These are phyloP conservation scores for Gonapodya prolifera DNA, from an alignment of 192 early-diverging fungal genomes.

Conservation along the genomic window DNA sequence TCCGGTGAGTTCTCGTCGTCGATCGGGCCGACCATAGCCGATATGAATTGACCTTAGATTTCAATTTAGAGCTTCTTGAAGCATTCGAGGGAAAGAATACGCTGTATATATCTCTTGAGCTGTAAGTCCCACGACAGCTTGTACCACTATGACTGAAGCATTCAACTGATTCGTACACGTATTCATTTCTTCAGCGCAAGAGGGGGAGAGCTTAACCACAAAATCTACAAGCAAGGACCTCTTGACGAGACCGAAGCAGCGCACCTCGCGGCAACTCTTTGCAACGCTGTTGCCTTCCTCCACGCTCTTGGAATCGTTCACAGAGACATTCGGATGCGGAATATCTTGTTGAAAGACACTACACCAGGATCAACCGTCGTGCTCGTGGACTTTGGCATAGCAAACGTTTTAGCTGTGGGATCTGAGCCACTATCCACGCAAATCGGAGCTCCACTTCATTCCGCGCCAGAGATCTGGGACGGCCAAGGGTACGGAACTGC, in stretches of 20 bases:
- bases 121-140: background rate
- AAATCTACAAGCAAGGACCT: background rate
- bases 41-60: background rate
- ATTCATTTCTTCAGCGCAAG: no score
- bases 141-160: no score
- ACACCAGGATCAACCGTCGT: background rate
- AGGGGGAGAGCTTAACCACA: background rate
- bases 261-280: background rate
- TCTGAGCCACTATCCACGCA: background rate
- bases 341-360: background rate
- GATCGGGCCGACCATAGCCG: background rate
- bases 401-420: background rate
- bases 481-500: background rate
- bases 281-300: slow-evolving; percentile 3
- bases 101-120: background rate
- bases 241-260: background rate
- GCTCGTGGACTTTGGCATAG: slow-evolving; percentile 2
- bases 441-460: background rate
- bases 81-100: background rate
- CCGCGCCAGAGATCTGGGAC: background rate
- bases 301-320: background rate
- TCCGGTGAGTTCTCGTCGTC: background rate
- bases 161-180: no score
- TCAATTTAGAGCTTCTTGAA: background rate
- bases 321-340: background rate